These are phyloP conservation scores for Volvox africanus DNA, from an alignment of 139 green algal species.

Conservation along the genomic window DNA sequence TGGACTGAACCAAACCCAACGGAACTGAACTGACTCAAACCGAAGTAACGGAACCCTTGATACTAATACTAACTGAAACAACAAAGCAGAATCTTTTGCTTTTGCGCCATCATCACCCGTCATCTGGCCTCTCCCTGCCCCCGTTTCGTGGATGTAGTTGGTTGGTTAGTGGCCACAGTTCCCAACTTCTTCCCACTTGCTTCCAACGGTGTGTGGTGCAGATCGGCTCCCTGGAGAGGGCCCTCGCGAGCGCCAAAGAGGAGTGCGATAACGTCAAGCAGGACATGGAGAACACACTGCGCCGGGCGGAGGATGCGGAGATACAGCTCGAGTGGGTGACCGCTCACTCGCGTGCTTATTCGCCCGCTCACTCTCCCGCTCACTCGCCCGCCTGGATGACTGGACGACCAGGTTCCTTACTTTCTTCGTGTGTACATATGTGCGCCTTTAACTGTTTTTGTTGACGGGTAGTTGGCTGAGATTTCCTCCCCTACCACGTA, in stretches of 20 bases:
- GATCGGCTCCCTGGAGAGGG: constrained; percentile 43
- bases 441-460: not conserved
- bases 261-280: not conserved
- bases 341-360: not conserved
- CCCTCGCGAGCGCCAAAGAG: not conserved
- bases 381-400: too few species aligned
- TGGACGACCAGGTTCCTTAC: too few species aligned
- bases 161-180: too few species aligned
- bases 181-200: not conserved
- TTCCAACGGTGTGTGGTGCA: not conserved
- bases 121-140: too few species aligned
- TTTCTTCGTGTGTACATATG: not conserved
- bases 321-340: constrained; percentile 22
- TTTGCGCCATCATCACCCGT: not conserved
- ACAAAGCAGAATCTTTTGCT: too few species aligned
- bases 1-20: not conserved
- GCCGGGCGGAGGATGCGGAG: constrained; percentile 30
- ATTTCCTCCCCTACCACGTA: not conserved
- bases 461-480: too few species aligned
- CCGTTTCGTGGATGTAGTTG: too few species aligned
- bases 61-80: too few species aligned
- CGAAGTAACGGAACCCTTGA: too few species aligned
- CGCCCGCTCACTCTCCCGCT: too few species aligned
- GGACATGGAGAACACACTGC: constrained; percentile 1
- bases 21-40: too few species aligned